phyloP scores from a whole-genome alignment of 257 asterid species.

The Thymus mandschuricus region DNA sequence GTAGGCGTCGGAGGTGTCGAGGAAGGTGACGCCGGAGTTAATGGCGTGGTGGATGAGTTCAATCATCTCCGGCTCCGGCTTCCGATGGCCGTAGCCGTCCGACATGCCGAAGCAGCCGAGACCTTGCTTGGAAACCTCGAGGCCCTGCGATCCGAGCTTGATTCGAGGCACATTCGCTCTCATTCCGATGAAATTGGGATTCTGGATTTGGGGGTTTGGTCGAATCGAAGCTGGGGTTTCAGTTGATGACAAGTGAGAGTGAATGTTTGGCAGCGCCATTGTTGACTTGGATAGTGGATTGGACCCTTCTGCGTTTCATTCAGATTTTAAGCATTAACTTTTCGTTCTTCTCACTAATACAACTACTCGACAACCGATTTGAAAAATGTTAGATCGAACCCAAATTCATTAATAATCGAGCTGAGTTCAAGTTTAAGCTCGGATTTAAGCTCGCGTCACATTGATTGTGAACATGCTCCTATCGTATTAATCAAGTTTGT shows the following conservation, averaged over 20 bases:
- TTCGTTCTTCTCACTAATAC: too few species aligned
- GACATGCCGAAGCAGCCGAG: conserved; percentile 50
- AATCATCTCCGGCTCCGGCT: conserved; percentile 41
- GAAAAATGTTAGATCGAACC: too few species aligned
- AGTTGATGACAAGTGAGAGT: background rate
- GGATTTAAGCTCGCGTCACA: too few species aligned
- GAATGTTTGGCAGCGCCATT: background rate
- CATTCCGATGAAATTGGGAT: background rate
- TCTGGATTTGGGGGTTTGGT: background rate
- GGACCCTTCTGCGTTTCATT: too few species aligned
- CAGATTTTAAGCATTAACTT: too few species aligned
- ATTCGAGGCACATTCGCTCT: conserved; percentile 25
- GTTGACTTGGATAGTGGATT: background rate
- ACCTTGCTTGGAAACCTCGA: conserved; percentile 44
- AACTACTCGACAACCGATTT: too few species aligned
- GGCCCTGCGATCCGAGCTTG: conserved; percentile 46
- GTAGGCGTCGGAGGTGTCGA: conserved; percentile 42
- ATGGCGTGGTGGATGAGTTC: conserved; percentile 40
- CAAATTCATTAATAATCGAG: too few species aligned
- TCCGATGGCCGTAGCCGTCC: conserved; percentile 29
- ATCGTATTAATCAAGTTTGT: too few species aligned
- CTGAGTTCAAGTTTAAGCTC: too few species aligned
- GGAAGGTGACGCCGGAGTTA: conserved; percentile 40
- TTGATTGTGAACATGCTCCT: too few species aligned
- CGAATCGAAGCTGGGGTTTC: background rate